Percentiles rank a stretch among this genome's conserved stretches.
Conservation (phyloP, 2,329 filamentous ascomycete species). For the Microdochium paspali region DNA sequence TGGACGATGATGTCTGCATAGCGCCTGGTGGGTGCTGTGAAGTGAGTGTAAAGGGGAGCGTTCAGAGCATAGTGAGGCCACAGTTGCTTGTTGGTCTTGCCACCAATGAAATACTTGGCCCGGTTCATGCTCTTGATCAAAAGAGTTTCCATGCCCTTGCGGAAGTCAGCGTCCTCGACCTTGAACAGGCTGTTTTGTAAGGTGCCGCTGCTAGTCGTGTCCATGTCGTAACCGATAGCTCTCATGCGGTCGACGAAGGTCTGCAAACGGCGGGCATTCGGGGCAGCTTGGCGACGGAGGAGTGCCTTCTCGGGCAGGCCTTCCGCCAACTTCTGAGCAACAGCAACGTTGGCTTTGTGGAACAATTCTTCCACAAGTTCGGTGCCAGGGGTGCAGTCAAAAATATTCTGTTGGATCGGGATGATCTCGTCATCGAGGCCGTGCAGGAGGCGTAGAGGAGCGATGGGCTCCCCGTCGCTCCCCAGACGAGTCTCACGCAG, state of each 20-base stretch:
- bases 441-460: conserved; percentile 79
- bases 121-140: conserved; percentile 92
- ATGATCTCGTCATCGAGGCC: conserved; percentile 98
- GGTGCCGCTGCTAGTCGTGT: conserved; percentile 79
- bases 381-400: conserved; percentile 79
- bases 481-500: conserved; percentile 84
- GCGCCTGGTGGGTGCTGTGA: conserved; percentile 88
- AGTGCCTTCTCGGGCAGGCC: conserved; percentile 87
- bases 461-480: conserved; percentile 68
- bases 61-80: conserved; percentile 89
- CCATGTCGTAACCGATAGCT: conserved; percentile 81
- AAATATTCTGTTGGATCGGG: conserved; percentile 92
- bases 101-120: conserved; percentile 86
- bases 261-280: conserved; percentile 79
- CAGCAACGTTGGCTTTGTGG: conserved; percentile 83
- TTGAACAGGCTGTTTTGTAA: conserved; percentile 94
- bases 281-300: conserved; percentile 75
- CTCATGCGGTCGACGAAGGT: conserved; percentile 92
- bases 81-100: conserved; percentile 68
- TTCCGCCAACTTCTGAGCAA: conserved; percentile 73
- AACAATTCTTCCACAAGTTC: conserved; percentile 93
- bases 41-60: conserved; percentile 90
- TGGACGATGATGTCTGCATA: conserved; percentile 95
- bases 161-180: conserved; percentile 77
- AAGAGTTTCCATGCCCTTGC: conserved; percentile 96